Evolutionary conservation across 2,329 filamentous ascomycete genomes (phyloP), one percentile per base, ranked within the genome.

Genomic region (Colletotrichum navitas): DNA sequence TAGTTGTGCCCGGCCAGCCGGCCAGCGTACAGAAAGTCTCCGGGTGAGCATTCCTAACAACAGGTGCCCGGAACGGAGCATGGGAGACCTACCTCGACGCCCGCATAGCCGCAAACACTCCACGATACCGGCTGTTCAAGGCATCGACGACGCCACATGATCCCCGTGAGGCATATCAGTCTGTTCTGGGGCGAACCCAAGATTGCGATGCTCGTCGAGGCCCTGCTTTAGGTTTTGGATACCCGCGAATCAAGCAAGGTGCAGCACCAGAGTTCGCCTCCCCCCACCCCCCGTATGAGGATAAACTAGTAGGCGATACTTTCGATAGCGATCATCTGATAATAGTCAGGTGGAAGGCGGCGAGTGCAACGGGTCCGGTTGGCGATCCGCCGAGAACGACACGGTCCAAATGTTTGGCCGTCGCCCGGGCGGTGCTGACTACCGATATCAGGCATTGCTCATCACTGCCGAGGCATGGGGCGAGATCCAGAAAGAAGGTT

Each of bases 281-380:
- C 29, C 29, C 29, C 29, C 29, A 2, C 29, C 29, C 29, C n/a
- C 14, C 10, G 12, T n/a, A n/a, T 32, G 5, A 64, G 62, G 29
- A 41, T 39, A 10, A 36, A 36, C 11, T 11, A 64, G 26, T 54
- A 21, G 12, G 32, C 55, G 45, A 51, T 39, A 26, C 43, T 62
- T 54, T 18, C 52, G 55, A 54, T 61, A 34, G 67, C 39, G 47
- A 39, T 56, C 67, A 34, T 66, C 63, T 49, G 41, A 58, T 66
- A 16, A 58, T 66, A 16, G 26, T 49, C 54, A 45, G 55, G 36
- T 29, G 32, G 29, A 45, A 24, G 24, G 26, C 11, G 16, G 24
- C 24, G 24, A 18, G 24, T n/a, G 49, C 39, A n/a, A 16, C 45
- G 45, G 45, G 32, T 34, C 49, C 55, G 63, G 49, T 56, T 70